A percentile compares a stretch with the other conserved stretches of the same genome.
Conservation (phyloP, 192 early-diverging fungal species). For the Rhizophagus prolifer region DNA sequence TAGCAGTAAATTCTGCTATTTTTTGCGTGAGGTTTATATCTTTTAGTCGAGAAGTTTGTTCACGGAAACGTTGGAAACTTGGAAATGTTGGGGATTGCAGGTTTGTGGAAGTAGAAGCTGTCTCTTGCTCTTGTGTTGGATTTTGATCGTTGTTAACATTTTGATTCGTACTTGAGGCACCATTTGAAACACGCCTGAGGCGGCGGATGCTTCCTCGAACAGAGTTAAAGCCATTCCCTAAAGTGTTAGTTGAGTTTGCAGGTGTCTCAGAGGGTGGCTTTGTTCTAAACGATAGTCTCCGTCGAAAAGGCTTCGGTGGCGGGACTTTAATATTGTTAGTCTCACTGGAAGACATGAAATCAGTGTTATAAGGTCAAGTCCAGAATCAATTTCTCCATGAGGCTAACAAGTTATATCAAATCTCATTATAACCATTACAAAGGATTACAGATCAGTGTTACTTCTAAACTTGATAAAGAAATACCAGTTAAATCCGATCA, state of each 20-base stretch:
- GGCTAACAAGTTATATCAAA: not conserved
- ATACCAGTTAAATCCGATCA: too few species aligned
- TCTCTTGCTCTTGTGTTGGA: not conserved
- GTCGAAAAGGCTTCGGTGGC: conserved; percentile 9
- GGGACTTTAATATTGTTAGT: not conserved
- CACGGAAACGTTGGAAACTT: not conserved
- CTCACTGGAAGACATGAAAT: conserved; percentile 22
- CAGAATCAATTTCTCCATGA: not conserved
- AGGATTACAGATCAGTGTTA: not conserved
- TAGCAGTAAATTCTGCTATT: not conserved
- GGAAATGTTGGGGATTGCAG: conserved; percentile 7
- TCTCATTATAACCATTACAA: not conserved
- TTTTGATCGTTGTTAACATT: not conserved
- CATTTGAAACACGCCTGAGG: conserved; percentile 6
- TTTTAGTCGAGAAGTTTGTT: conserved; percentile 17
- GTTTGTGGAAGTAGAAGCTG: not conserved
- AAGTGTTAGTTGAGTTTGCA: not conserved
- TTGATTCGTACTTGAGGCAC: not conserved
- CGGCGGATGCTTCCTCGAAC: conserved; percentile 22
- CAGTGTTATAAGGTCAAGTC: not conserved
- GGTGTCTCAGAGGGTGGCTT: not conserved
- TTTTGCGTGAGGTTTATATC: conserved; percentile 12
- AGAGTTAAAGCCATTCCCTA: conserved; percentile 2
- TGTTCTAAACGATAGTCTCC: not conserved
- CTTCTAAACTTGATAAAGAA: not conserved